Evolutionary conservation across 345 rosid genomes (phyloP).

Genomic region (Draba incana): DNA sequence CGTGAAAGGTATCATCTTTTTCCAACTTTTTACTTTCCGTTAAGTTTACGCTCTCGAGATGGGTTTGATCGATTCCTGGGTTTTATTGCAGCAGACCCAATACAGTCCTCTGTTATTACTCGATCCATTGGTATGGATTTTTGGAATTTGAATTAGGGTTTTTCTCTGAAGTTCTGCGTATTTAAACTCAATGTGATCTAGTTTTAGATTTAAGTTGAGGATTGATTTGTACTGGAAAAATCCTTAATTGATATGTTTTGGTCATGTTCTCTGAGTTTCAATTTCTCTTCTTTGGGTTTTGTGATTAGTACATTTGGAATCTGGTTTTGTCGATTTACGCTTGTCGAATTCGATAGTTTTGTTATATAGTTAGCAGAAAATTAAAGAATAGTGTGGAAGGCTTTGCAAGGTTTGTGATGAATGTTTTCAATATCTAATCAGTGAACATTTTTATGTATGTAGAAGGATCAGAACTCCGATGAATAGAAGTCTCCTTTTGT

Average conservation of each 20-base stretch:
- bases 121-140: background rate
- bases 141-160: constrained; percentile 4
- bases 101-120: too few relatives aligned
- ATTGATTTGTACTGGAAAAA: background rate
- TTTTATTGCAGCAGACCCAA: too few relatives aligned
- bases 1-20: constrained; percentile 68
- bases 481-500: constrained; percentile 63
- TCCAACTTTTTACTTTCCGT: background rate
- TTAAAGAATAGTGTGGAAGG: constrained; percentile 1
- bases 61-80: background rate
- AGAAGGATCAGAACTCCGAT: constrained; percentile 80
- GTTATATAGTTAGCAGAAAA: background rate
- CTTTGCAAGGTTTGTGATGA: constrained; percentile 4
- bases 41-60: constrained; percentile 16
- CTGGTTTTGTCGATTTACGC: constrained; percentile 8
- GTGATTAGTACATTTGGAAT: background rate
- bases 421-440: background rate
- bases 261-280: background rate
- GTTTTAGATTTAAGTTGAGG: background rate
- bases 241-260: background rate
- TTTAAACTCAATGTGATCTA: constrained; percentile 4
- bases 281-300: background rate
- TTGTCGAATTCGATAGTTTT: background rate
- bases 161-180: background rate
- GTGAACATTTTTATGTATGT: constrained; percentile 35